phyloP scores from a whole-genome alignment of 2,329 filamentous ascomycete genomes.

The Fusarium sororula region DNA sequence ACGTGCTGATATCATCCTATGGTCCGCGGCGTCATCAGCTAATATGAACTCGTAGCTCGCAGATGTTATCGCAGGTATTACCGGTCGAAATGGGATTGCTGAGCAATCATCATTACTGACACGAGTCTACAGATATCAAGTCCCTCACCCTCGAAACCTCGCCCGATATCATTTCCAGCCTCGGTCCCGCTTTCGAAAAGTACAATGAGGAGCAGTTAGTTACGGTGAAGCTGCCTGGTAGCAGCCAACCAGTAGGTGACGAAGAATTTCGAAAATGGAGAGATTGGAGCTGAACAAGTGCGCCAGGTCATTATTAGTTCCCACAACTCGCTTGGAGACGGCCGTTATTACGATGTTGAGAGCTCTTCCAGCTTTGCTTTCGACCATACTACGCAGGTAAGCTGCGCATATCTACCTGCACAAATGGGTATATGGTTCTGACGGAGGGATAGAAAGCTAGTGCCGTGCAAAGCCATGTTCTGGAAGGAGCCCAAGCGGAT shows the following conservation, averaged over 20 bases:
- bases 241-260: conserved; percentile 66
- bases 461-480: conserved; percentile 77
- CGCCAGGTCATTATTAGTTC: conserved; percentile 81
- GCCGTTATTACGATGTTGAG: conserved; percentile 89
- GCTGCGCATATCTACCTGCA: conserved; percentile 4
- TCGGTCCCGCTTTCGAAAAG: conserved; percentile 85
- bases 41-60: conserved; percentile 67
- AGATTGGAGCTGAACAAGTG: conserved; percentile 11
- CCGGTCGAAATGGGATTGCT: background rate
- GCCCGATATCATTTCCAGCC: conserved; percentile 72
- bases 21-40: conserved; percentile 42
- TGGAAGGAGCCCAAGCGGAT: conserved; percentile 80
- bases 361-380: conserved; percentile 89
- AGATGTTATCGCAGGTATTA: conserved; percentile 85
- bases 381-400: conserved; percentile 82
- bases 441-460: conserved; percentile 74
- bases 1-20: conserved; percentile 47
- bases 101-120: conserved; percentile 30
- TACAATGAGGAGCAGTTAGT: conserved; percentile 97
- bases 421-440: conserved; percentile 2
- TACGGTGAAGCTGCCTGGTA: conserved; percentile 88
- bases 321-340: conserved; percentile 82
- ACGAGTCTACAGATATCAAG: conserved; percentile 78
- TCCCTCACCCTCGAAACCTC: conserved; percentile 77
- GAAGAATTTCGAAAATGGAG: background rate